Percentiles rank a stretch among this genome's conserved stretches.
Evolutionary conservation across 495 filamentous ascomycete species (phyloP).

Genomic region (Aspergillus bridgeri): DNA sequence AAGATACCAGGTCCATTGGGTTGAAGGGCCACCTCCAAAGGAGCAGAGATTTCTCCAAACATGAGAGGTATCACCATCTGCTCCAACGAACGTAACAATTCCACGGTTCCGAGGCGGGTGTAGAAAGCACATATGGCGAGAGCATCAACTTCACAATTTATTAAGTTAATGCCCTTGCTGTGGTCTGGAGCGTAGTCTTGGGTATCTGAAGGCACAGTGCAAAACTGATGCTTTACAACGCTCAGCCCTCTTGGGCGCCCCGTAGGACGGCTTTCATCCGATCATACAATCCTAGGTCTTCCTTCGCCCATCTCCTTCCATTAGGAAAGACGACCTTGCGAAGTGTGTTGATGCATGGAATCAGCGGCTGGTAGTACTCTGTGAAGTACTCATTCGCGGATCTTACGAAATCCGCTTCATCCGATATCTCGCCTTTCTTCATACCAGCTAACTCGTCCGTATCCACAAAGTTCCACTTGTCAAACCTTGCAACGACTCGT

Average conservation of each 20-base stretch:
- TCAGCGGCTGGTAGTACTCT: slow-evolving; percentile 29
- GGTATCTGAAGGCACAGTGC: no score
- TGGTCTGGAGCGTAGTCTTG: no score
- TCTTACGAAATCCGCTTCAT: slow-evolving; percentile 32
- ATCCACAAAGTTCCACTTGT: slow-evolving; percentile 24
- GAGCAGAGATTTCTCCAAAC: no score
- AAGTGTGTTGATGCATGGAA: slow-evolving; percentile 32
- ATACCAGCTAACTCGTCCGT: slow-evolving; percentile 18
- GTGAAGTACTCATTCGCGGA: slow-evolving; percentile 26
- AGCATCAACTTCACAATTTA: no score
- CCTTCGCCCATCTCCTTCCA: slow-evolving; percentile 25
- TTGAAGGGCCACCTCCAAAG: no score
- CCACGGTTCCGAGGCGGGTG: no score
- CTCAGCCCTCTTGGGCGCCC: not conserved
- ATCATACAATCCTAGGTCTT: slow-evolving; percentile 20
- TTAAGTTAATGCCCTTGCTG: no score
- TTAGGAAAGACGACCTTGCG: slow-evolving; percentile 34
- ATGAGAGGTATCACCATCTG: no score
- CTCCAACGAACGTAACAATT: no score
- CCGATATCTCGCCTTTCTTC: slow-evolving; percentile 18
- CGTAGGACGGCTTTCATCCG: not conserved
- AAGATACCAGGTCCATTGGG: no score
- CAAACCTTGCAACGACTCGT: slow-evolving; percentile 19
- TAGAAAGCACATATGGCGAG: no score
- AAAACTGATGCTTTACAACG: no score